Evolutionary conservation across 345 rosid species (phyloP).

Genomic region (Brassica carinata): DNA sequence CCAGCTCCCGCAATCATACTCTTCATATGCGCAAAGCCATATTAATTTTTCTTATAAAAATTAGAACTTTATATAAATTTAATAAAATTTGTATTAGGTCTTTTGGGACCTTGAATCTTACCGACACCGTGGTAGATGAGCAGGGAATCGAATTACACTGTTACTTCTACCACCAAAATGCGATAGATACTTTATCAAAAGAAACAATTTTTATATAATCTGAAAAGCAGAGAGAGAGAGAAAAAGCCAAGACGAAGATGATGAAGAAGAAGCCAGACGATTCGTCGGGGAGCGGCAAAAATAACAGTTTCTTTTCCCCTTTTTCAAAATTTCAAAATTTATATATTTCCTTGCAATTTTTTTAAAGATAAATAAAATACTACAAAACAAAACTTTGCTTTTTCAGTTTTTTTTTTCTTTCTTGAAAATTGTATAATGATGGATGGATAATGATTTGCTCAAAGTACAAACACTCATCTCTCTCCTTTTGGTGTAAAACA

Average conservation of each 20-base stretch:
- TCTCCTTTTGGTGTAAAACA: not conserved
- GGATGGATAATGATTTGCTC: not conserved
- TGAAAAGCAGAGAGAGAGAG: not conserved
- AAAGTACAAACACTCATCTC: not conserved
- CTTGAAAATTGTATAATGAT: not conserved
- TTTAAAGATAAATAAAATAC: not conserved
- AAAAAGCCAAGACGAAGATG: not conserved
- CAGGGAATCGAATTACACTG: constrained; percentile 13
- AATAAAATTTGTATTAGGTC: not conserved
- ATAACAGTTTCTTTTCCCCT: not conserved
- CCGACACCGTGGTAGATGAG: constrained; percentile 37
- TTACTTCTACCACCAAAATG: not conserved
- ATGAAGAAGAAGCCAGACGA: constrained; percentile 10
- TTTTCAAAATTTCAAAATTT: constrained; percentile 21
- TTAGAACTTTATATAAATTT: not conserved
- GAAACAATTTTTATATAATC: not conserved
- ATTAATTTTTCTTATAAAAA: not conserved
- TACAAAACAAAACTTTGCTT: constrained; percentile 8
- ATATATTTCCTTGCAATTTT: not conserved
- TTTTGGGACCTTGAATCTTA: constrained; percentile 11
- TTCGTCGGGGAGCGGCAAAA: constrained; percentile 30
- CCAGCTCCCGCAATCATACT: constrained; percentile 5
- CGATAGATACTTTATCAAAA: constrained; percentile 28
- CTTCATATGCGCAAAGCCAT: not conserved
- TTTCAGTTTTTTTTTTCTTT: not conserved